Base-by-base conservation (phyloP, 345 rosid genomes). In the Hypericum androsaemum region DNA sequence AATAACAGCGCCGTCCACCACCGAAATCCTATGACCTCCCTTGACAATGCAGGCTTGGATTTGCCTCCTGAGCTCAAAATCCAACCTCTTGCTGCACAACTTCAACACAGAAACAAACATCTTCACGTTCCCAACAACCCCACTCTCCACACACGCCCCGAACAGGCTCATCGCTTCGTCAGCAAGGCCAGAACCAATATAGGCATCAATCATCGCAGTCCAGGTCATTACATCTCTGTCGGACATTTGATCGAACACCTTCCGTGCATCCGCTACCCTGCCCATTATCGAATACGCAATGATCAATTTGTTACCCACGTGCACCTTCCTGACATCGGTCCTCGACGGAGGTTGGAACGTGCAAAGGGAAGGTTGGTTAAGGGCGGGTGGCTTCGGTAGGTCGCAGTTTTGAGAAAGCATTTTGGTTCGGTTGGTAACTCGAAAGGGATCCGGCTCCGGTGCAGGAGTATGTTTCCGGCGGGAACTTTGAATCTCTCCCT, bases 121-220 rank as follows among this genome's bases (percentile, higher is more conserved):
- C 76, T 80, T 89, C 57, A 57, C 63, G 35, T 89, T 89, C 2
- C 68, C 66, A 12, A 43, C 68, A 22, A 80, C 57, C 16, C 83
- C 86, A 48, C 16, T 54, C 53, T 63, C 57, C 5, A 80, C 41
- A 7, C 69, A 74, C 6, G 63, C 73, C 7, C 63, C 54, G 47
- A 86, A 77, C 50, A 81, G 53, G 15, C 62, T 57, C 43, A 80
- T 63, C 6, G 88, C 89, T 41, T 89, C 94, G 0, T 76, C 70
- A 46, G 80, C 79, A 8, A 75, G 56, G 37, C 79, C 81, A 45
- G 60, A 78, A 41, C 64, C 75, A 46, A 60, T 58, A 49, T 77
- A 84, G 56, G 83, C 94, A 70, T 82, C 74, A 43, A 86, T 70
- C 75, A 89, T 69, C 0, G 94, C 87, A 3, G 94, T 80, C 97